Conservation (phyloP, 2,329 filamentous ascomycete genomes). For the Knufia petricola region DNA sequence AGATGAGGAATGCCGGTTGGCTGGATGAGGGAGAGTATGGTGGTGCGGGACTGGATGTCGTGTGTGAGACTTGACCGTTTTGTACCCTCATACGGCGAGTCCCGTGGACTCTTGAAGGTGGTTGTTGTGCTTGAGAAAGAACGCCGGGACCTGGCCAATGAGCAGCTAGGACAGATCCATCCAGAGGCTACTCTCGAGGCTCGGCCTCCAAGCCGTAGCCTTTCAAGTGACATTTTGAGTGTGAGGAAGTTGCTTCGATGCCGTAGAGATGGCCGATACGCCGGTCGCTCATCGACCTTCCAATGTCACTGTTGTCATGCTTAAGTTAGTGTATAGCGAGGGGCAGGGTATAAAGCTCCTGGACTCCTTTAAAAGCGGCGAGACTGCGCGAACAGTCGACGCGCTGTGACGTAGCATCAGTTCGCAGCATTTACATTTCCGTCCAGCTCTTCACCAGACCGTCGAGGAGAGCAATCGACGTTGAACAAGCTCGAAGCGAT, state of each 20-base stretch:
- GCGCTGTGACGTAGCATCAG: not conserved
- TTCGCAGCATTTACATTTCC: not conserved
- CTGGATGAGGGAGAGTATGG: slow-evolving; percentile 88
- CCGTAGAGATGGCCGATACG: too few species aligned
- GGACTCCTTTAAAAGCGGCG: too few species aligned
- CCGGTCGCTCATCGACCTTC: too few species aligned
- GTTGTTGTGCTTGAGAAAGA: not conserved
- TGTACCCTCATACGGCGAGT: not conserved
- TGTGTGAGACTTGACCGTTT: not conserved
- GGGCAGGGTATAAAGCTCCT: too few species aligned
- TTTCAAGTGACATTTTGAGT: not conserved
- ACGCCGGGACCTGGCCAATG: not conserved
- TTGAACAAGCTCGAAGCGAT: not conserved
- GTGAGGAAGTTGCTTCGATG: not conserved
- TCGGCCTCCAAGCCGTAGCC: not conserved
- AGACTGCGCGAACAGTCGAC: too few species aligned
- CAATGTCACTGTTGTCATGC: too few species aligned
- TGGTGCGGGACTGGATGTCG: slow-evolving; percentile 31
- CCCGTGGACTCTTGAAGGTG: not conserved
- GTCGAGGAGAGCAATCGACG: not conserved
- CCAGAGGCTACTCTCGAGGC: not conserved
- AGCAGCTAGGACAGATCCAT: slow-evolving; percentile 2
- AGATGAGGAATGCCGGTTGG: slow-evolving; percentile 89
- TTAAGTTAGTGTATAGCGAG: too few species aligned
- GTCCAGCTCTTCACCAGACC: not conserved